A percentile compares a stretch with the other conserved stretches of the same genome.
Evolutionary conservation across 2,329 filamentous ascomycete species (phyloP).

Genomic region (Hymenoscyphus linearis): DNA sequence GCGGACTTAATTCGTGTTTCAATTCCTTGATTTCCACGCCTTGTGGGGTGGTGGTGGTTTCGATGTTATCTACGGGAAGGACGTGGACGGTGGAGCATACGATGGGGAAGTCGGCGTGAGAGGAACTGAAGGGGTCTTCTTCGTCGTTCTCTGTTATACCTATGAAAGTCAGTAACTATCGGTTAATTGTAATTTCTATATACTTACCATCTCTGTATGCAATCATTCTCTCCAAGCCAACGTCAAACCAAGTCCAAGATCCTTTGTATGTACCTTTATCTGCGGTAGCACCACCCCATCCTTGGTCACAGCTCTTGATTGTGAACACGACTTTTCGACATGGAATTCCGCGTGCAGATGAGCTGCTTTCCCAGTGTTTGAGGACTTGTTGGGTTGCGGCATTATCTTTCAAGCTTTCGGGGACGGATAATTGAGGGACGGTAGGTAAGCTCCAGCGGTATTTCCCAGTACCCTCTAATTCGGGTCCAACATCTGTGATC

Average conservation of each 20-base stretch:
- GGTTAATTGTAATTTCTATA: background rate
- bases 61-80: background rate
- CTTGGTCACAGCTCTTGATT: constrained; percentile 53
- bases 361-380: constrained; percentile 16
- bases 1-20: background rate
- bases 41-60: constrained; percentile 11
- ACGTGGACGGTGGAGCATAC: background rate
- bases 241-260: constrained; percentile 61
- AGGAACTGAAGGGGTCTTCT: background rate
- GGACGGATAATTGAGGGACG: constrained; percentile 1
- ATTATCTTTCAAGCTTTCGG: background rate
- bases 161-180: background rate
- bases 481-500: constrained; percentile 8
- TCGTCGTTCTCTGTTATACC: background rate
- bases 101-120: constrained; percentile 4
- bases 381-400: constrained; percentile 18
- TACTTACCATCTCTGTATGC: constrained; percentile 26
- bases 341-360: constrained; percentile 33
- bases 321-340: constrained; percentile 59
- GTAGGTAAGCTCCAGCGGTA: constrained; percentile 4
- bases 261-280: constrained; percentile 38
- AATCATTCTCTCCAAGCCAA: constrained; percentile 52
- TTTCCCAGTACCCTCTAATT: constrained; percentile 6
- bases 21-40: background rate
- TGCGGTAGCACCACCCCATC: constrained; percentile 40